Conservation (phyloP, 202 grass and related monocot species). For the Zizania palustris region DNA sequence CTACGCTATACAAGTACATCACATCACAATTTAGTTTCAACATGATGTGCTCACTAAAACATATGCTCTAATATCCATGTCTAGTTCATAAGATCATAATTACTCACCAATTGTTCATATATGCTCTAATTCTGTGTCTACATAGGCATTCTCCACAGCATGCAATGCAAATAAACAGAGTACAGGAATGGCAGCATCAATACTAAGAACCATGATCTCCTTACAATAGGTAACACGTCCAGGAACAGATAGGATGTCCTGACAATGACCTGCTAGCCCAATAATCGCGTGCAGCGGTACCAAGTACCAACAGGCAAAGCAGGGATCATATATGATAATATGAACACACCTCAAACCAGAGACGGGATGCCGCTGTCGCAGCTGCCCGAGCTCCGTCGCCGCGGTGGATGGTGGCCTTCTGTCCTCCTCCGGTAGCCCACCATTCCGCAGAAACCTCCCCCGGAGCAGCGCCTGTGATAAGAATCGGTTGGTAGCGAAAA, state of each 20-base stretch:
- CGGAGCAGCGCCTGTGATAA: slow-evolving; percentile 63
- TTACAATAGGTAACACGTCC: slow-evolving; percentile 26
- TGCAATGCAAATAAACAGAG: neutral
- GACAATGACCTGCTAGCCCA: slow-evolving; percentile 30
- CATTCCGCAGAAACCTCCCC: slow-evolving; percentile 80
- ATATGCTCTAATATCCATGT: neutral
- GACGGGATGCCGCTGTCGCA: slow-evolving; percentile 71
- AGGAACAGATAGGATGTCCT: slow-evolving; percentile 23
- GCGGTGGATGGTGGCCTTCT: slow-evolving; percentile 67
- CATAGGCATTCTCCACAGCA: neutral
- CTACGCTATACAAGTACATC: neutral
- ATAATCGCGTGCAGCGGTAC: neutral
- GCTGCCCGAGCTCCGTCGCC: slow-evolving; percentile 75
- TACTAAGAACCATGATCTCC: slow-evolving; percentile 22
- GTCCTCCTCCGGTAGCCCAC: slow-evolving; percentile 50
- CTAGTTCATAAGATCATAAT: neutral
- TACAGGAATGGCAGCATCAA: neutral
- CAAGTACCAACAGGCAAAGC: neutral
- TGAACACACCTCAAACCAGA: slow-evolving; percentile 66
- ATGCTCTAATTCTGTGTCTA: neutral
- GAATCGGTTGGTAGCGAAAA: neutral
- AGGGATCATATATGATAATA: neutral
- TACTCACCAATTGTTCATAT: neutral
- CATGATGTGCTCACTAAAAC: neutral
- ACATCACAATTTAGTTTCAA: neutral